These are phyloP conservation scores for Carex cristatella DNA, from an alignment of 176 grass and related monocot species.

Conservation along the genomic window DNA sequence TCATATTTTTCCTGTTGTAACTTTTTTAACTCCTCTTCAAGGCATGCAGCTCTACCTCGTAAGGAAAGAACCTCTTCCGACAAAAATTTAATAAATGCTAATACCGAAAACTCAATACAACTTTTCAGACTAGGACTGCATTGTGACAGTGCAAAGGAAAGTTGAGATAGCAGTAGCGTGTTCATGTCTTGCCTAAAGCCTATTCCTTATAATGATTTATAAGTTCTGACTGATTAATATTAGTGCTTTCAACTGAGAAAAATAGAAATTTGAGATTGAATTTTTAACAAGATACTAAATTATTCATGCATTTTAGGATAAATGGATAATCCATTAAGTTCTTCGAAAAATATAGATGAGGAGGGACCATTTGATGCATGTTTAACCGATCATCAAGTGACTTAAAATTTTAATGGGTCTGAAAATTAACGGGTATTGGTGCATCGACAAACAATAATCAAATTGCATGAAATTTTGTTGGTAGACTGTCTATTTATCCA, in stretches of 20 bases:
- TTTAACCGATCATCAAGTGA: neutral
- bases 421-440: neutral
- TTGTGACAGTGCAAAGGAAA: neutral
- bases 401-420: neutral
- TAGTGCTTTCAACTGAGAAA: neutral
- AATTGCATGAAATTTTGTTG: neutral
- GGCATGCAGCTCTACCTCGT: slow-evolving; percentile 54
- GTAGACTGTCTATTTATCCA: neutral
- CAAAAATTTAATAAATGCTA: neutral
- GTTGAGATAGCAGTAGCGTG: neutral
- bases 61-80: slow-evolving; percentile 73
- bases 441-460: neutral
- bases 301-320: too few relatives aligned
- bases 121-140: neutral
- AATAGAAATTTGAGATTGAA: neutral
- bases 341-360: neutral
- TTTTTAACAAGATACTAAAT: too few relatives aligned
- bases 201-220: neutral
- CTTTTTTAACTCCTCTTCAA: slow-evolving; percentile 89
- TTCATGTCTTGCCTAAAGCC: neutral
- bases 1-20: slow-evolving; percentile 55
- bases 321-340: too few relatives aligned
- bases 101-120: neutral
- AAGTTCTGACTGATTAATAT: neutral
- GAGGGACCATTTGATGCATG: neutral